Conservation (phyloP, 192 early-diverging fungal species). For the Pilobolus umbonatus region DNA sequence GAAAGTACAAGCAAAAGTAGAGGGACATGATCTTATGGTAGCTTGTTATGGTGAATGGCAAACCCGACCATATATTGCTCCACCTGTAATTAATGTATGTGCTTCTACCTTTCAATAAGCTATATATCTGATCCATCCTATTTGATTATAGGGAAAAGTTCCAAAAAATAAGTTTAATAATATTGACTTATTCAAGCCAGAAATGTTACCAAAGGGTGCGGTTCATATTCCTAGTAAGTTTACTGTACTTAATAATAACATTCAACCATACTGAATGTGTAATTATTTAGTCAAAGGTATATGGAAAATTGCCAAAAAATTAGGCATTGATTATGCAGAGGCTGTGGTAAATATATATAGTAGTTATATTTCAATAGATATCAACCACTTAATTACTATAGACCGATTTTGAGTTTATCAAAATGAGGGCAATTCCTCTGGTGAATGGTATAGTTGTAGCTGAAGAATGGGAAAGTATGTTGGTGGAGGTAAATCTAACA, state of each 20-base stretch:
- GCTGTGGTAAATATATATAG: constrained; percentile 63
- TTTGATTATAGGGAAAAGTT: constrained; percentile 61
- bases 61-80: constrained; percentile 61
- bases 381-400: constrained; percentile 25
- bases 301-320: constrained; percentile 59
- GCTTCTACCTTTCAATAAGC: neutral
- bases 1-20: constrained; percentile 28
- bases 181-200: constrained; percentile 76
- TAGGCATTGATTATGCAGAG: constrained; percentile 76
- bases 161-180: constrained; percentile 80
- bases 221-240: constrained; percentile 61
- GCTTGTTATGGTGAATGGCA: constrained; percentile 86
- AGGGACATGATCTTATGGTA: constrained; percentile 29
- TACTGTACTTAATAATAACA: neutral
- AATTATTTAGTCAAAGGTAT: constrained; percentile 45
- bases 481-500: constrained; percentile 48
- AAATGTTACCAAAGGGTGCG: constrained; percentile 81
- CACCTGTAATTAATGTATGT: constrained; percentile 55
- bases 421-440: constrained; percentile 54
- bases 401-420: constrained; percentile 69
- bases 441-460: constrained; percentile 67
- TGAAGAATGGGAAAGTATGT: constrained; percentile 48
- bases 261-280: neutral
- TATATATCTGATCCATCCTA: neutral
- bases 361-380: neutral